Conservation (phyloP, 495 filamentous ascomycete genomes). For the Lasiosphaeriaceae sp. region DNA sequence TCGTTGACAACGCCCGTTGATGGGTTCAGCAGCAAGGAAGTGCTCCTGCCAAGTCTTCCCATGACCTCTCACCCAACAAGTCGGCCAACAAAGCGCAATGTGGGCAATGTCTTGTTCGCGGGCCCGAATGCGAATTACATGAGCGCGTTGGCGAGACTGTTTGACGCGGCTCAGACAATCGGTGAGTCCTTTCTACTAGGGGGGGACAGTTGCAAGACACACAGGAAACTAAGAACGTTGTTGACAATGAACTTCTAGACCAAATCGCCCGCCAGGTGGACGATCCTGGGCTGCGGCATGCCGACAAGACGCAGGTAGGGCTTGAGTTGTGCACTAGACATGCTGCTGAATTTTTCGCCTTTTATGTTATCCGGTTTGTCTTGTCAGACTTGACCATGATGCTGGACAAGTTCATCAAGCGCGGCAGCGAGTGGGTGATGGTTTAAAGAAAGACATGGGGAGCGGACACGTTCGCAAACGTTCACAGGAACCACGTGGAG, state of each 20-base stretch:
- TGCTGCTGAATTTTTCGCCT: conserved; percentile 96
- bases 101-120: conserved; percentile 62
- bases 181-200: conserved; percentile 77
- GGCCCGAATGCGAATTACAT: conserved; percentile 90
- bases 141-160: conserved; percentile 83
- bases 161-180: conserved; percentile 88
- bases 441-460: conserved; percentile 34
- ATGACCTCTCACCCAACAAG: conserved; percentile 70
- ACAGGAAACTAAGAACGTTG: not conserved
- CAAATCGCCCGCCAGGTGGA: conserved; percentile 95
- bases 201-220: not conserved
- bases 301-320: conserved; percentile 80
- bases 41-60: conserved; percentile 68
- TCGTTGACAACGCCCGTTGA: conserved; percentile 35
- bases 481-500: not conserved
- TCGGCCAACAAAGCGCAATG: conserved; percentile 60
- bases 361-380: conserved; percentile 93
- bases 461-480: too few relatives aligned
- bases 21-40: conserved; percentile 50
- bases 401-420: conserved; percentile 95
- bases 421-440: conserved; percentile 88
- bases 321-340: conserved; percentile 89
- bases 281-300: conserved; percentile 80
- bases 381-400: conserved; percentile 78
- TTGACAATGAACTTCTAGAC: conserved; percentile 51